Base-by-base conservation (phyloP, 2,329 filamentous ascomycete species). In the Alternaria alternata region DNA sequence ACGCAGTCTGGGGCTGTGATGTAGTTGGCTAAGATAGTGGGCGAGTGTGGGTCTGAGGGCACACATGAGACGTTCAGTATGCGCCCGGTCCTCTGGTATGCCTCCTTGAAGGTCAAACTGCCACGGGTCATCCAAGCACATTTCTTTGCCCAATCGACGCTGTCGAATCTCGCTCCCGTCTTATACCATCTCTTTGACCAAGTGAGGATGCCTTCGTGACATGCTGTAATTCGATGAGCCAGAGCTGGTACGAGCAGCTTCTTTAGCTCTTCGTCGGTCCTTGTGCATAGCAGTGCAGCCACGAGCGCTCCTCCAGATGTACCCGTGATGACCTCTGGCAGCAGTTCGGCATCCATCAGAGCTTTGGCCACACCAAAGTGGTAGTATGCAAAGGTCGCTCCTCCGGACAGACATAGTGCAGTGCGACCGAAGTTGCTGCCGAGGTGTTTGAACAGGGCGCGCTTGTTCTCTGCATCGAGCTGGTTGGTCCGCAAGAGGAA, bases 31-130 rank as follows among this genome's bases (percentile, higher is more conserved):
- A 99, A 85, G 66, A 99, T 97, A 0, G 93, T 89, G 2, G 89
- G 94, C 43, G 92, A 96, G 79, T 99, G 93, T 18, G 94, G 95
- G 76, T 99, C 95, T 0, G 94, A 94, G 1, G 95, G 95, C 2
- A 99, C 93, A 77, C 95, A 99, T 6, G 92, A 93, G 9, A 99
- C 93, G 78, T 99, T 99, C 51, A 99, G 85, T 63, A 98, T 95
- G 20, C 95, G 90, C 0, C 95, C 95, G 0, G 95, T 98, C 48
- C 94, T 88, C 78, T 96, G 89, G 77, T 96, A 98, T 3, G 95
- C 95, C 81, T 99, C 95, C 56, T 89, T 88, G 77, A 99, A 99
- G 0, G 95, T 99, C 83, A 94, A 91, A 42, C 91, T 96, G 32
- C 95, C 95, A 67, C 89, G 87, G 42, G 91, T 92, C 83, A 95